Evolutionary conservation across 176 grass and related monocot species (phyloP).

Genomic region (Carex parvula): DNA sequence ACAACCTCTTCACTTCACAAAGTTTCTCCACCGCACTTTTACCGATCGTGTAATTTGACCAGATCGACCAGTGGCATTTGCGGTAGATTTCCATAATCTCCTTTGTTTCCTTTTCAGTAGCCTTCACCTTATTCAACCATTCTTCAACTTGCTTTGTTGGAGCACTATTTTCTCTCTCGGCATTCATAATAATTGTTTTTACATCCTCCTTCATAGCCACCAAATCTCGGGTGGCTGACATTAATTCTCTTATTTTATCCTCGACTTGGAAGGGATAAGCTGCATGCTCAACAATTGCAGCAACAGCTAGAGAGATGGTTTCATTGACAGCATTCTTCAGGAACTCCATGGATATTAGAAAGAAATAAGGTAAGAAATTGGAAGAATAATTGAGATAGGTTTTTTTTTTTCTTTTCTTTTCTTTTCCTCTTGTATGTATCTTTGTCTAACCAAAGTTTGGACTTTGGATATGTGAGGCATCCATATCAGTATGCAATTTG

Average conservation of each 20-base stretch:
- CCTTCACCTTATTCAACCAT: background rate
- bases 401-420: too few species aligned
- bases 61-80: background rate
- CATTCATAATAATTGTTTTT: background rate
- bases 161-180: background rate
- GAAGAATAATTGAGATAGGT: too few species aligned
- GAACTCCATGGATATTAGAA: background rate
- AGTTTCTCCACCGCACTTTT: background rate
- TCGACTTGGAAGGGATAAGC: background rate
- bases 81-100: background rate
- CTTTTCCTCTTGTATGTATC: too few species aligned
- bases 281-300: background rate
- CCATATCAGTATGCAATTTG: too few species aligned
- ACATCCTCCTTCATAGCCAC: background rate
- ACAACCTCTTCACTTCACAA: background rate
- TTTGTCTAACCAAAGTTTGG: too few species aligned
- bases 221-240: background rate
- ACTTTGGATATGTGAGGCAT: too few species aligned
- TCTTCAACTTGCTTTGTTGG: background rate
- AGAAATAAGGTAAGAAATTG: too few species aligned
- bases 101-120: background rate
- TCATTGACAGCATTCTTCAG: background rate
- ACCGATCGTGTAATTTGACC: background rate
- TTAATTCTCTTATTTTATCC: background rate
- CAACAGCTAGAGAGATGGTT: background rate